A percentile compares a stretch with the other conserved stretches of the same genome.
These are phyloP conservation scores for Pyrenula aspistea DNA, from an alignment of 495 filamentous ascomycete species.

Conservation along the genomic window DNA sequence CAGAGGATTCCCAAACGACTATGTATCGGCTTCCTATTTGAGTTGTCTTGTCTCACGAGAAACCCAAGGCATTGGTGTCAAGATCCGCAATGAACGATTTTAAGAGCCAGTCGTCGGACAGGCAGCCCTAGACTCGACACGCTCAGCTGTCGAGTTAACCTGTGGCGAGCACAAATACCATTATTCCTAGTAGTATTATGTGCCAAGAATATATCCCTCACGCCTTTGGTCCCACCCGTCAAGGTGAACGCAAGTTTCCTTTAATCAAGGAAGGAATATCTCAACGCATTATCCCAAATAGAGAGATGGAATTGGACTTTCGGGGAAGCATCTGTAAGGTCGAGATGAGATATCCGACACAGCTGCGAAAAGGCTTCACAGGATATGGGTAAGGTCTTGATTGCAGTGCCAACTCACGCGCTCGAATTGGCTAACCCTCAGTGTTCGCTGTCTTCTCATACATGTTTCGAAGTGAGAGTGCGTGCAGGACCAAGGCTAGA, in stretches of 20 bases:
- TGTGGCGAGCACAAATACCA: neutral
- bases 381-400: too few relatives aligned
- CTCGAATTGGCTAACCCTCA: too few relatives aligned
- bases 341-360: neutral
- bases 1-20: neutral
- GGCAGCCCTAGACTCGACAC: neutral
- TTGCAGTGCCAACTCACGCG: too few relatives aligned
- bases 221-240: neutral
- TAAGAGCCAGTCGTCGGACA: neutral
- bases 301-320: neutral
- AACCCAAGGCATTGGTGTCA: neutral
- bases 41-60: neutral
- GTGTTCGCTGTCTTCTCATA: too few relatives aligned
- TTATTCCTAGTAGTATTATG: neutral
- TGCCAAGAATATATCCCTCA: neutral
- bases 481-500: too few relatives aligned
- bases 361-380: too few relatives aligned
- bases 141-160: neutral
- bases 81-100: neutral
- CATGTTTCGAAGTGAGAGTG: too few relatives aligned
- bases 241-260: neutral
- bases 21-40: neutral
- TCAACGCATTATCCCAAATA: neutral
- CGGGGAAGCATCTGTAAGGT: neutral
- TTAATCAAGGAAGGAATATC: neutral